These are phyloP conservation scores for Rhodomyrtus tomentosa DNA, from an alignment of 345 rosid species.

Conservation along the genomic window DNA sequence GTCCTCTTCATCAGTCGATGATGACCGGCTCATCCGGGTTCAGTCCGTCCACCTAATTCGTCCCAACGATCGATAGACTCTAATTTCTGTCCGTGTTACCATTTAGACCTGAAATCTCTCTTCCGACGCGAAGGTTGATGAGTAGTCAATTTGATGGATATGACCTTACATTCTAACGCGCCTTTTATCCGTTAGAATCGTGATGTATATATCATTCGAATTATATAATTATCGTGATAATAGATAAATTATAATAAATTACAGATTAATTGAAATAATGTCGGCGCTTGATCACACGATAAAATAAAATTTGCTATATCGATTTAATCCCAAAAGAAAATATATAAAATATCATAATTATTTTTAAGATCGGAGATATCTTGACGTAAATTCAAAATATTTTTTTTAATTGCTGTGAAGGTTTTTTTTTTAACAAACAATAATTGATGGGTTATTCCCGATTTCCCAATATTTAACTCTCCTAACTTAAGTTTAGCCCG, in stretches of 20 bases:
- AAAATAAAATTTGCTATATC: too few relatives aligned
- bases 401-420: not conserved
- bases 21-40: not conserved
- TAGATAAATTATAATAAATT: not conserved
- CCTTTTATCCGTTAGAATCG: rapidly evolving
- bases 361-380: too few relatives aligned
- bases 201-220: not conserved
- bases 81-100: not conserved
- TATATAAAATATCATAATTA: too few relatives aligned
- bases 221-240: not conserved
- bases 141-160: not conserved
- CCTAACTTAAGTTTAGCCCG: not conserved
- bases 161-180: not conserved
- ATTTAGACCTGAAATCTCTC: not conserved
- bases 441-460: not conserved
- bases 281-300: not conserved
- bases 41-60: not conserved
- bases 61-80: not conserved
- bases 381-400: not conserved
- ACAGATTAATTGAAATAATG: not conserved
- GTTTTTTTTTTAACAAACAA: too few relatives aligned
- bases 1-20: not conserved
- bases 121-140: not conserved
- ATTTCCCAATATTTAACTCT: not conserved
- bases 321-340: too few relatives aligned